These are phyloP conservation scores for Vitis amurensis DNA, from an alignment of 164 flowering plant genomes.

Conservation along the genomic window DNA sequence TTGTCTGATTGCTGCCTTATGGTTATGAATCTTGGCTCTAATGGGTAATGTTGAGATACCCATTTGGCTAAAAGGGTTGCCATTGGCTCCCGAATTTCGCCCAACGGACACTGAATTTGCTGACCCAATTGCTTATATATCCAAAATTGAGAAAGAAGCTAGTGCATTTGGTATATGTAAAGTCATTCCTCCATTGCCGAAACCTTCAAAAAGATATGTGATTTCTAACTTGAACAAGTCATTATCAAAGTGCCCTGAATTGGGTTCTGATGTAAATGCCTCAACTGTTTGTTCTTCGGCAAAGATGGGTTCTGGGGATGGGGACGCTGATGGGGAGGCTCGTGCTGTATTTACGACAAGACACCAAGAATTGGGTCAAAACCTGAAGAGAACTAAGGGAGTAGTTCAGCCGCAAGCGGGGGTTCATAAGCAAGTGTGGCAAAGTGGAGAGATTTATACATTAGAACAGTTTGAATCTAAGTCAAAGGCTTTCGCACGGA, in stretches of 20 bases:
- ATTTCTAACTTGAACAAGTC: conserved; percentile 71
- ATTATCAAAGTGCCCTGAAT: conserved; percentile 63
- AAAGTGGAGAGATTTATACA: conserved; percentile 89
- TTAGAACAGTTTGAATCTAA: conserved; percentile 91
- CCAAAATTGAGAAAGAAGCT: conserved; percentile 96
- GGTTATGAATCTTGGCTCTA: conserved; percentile 17
- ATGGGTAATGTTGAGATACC: conserved; percentile 83
- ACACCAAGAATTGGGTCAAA: conserved; percentile 86
- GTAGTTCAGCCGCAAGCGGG: conserved; percentile 22
- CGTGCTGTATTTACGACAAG: conserved; percentile 88
- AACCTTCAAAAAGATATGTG: conserved; percentile 79
- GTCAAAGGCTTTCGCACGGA: conserved; percentile 74
- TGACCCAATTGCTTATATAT: conserved; percentile 96
- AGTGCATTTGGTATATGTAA: conserved; percentile 92
- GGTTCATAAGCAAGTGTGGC: conserved; percentile 88
- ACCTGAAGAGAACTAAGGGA: conserved; percentile 45
- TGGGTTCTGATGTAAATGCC: conserved; percentile 34
- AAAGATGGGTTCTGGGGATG: conserved; percentile 23
- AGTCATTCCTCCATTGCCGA: conserved; percentile 91
- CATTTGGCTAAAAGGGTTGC: conserved; percentile 76
- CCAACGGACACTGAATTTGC: conserved; percentile 96
- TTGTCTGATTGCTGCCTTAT: not conserved
- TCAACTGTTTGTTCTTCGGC: conserved; percentile 2
- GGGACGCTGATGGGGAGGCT: conserved; percentile 37
- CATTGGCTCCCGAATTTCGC: conserved; percentile 81